Percentiles rank a stretch among this genome's conserved stretches.
Evolutionary conservation across 805 yeast species (phyloP).

Genomic region (Sugiyamaella valdiviana): DNA sequence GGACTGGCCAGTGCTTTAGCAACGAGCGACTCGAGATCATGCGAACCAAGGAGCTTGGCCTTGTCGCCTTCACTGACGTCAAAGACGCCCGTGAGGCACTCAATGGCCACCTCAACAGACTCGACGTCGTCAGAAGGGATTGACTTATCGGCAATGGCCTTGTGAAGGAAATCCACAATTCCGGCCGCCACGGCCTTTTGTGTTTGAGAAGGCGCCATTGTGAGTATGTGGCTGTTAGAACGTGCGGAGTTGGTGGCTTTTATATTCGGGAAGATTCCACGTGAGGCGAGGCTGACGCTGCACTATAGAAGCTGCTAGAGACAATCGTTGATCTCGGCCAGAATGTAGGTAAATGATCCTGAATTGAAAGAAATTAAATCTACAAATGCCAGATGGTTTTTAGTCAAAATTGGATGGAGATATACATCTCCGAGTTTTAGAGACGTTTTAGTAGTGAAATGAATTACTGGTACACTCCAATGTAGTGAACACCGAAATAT

Average conservation of each 20-base stretch:
- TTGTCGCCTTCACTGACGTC: conserved; percentile 48
- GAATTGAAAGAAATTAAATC: no score
- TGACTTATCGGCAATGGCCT: conserved; percentile 52
- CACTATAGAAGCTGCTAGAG: no score
- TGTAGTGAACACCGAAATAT: no score
- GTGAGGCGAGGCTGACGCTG: no score
- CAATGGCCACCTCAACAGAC: conserved; percentile 88
- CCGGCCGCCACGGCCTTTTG: conserved; percentile 48
- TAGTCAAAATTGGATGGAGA: no score
- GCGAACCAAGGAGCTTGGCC: conserved; percentile 24
- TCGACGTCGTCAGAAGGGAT: conserved; percentile 76
- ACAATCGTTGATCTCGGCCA: no score
- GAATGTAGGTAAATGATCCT: no score
- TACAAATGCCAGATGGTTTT: no score
- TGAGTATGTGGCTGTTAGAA: neutral
- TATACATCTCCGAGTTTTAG: no score
- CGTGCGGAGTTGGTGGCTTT: neutral
- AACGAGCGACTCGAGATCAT: conserved; percentile 47
- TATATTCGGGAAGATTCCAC: neutral
- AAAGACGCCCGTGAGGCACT: conserved; percentile 85
- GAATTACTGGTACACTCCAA: no score
- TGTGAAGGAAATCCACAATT: conserved; percentile 64
- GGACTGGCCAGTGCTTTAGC: conserved; percentile 27
- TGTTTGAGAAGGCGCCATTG: neutral
- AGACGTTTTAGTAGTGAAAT: no score